Evolutionary conservation across 2,329 filamentous ascomycete species (phyloP).

Genomic region (Penicillium vulpinum): DNA sequence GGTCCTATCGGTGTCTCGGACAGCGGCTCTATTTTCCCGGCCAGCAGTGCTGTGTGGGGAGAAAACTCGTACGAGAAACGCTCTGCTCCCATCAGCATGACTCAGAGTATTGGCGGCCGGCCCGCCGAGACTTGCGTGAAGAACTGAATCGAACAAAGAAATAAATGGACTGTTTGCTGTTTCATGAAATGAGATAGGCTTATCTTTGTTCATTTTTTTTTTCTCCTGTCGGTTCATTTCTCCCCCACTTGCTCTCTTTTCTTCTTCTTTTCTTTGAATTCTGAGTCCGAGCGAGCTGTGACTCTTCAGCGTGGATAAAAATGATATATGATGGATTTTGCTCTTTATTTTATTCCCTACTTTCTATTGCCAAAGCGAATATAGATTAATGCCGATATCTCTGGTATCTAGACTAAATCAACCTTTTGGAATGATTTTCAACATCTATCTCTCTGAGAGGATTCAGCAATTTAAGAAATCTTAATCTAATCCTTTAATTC

Average conservation of each 20-base stretch:
- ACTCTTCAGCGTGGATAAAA: slow-evolving; percentile 4
- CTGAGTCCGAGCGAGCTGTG: background rate
- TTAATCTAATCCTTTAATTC: background rate
- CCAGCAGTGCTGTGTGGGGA: slow-evolving; percentile 32
- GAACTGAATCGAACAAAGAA: slow-evolving; percentile 1
- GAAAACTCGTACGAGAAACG: slow-evolving; percentile 15
- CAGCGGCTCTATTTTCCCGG: slow-evolving; percentile 31
- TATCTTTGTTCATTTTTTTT: background rate
- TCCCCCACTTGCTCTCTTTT: background rate
- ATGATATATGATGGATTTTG: slow-evolving; percentile 11
- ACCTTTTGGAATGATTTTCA: background rate
- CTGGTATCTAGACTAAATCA: slow-evolving; percentile 6
- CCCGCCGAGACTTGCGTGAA: slow-evolving; percentile 1
- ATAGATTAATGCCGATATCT: slow-evolving; percentile 8
- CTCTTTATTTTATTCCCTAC: background rate
- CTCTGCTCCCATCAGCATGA: slow-evolving; percentile 16
- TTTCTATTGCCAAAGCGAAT: background rate
- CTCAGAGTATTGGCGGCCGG: slow-evolving; percentile 1
- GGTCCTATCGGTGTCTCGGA: slow-evolving; percentile 21
- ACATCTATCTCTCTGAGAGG: slow-evolving; percentile 25
- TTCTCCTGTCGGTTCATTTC: background rate
- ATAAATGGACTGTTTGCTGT: background rate
- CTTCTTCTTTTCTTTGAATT: background rate
- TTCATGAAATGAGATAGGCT: background rate
- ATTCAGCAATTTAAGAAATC: background rate